phyloP scores from a whole-genome alignment of 2,329 filamentous ascomycete species.

The Colletotrichum sidae region DNA sequence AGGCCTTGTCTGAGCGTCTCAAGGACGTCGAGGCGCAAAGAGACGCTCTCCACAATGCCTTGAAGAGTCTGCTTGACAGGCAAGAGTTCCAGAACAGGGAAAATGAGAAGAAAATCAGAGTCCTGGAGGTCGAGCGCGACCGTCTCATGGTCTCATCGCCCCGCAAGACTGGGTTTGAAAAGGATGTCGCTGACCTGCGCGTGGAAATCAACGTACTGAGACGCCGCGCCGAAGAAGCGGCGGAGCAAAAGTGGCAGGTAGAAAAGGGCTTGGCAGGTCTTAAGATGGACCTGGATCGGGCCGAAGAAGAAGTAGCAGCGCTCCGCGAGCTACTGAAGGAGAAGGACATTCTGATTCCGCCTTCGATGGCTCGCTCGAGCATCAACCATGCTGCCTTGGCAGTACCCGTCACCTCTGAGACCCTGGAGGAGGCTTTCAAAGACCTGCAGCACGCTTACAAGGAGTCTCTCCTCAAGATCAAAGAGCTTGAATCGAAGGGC shows the following conservation, averaged over 20 bases:
- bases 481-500: slow-evolving; percentile 67
- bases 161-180: slow-evolving; percentile 82
- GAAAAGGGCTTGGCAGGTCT: slow-evolving; percentile 89
- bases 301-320: slow-evolving; percentile 91
- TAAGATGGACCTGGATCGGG: slow-evolving; percentile 96
- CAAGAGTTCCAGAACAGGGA: slow-evolving; percentile 88
- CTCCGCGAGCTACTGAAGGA: slow-evolving; percentile 82
- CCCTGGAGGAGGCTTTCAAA: slow-evolving; percentile 78
- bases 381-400: slow-evolving; percentile 17
- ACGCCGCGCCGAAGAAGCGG: slow-evolving; percentile 88
- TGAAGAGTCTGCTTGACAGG: slow-evolving; percentile 86
- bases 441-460: slow-evolving; percentile 80
- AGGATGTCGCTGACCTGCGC: slow-evolving; percentile 82
- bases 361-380: slow-evolving; percentile 62
- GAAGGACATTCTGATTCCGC: slow-evolving; percentile 82
- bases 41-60: slow-evolving; percentile 88
- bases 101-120: slow-evolving; percentile 82
- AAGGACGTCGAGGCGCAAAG: slow-evolving; percentile 95
- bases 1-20: slow-evolving; percentile 80
- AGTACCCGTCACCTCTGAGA: slow-evolving; percentile 73
- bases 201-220: slow-evolving; percentile 88
- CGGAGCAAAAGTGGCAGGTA: slow-evolving; percentile 96
- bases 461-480: slow-evolving; percentile 75
- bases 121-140: slow-evolving; percentile 83
- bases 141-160: slow-evolving; percentile 76